A percentile compares a stretch with the other conserved stretches of the same genome.
Conservation (phyloP, 345 rosid genomes). For the Syzygium aqueum region DNA sequence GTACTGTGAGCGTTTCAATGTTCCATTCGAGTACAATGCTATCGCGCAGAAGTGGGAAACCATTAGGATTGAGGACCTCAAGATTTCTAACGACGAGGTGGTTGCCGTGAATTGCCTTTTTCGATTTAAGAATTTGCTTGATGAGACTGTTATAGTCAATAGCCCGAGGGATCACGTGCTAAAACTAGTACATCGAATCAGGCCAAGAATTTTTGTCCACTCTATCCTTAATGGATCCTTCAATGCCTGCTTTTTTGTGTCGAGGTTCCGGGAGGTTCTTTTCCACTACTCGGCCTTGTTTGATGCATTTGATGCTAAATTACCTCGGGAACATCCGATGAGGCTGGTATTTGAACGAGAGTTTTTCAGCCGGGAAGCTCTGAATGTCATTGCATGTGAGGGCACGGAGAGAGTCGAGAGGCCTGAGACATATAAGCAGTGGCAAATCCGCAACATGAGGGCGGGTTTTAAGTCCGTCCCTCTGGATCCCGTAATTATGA, state of each 20-base stretch:
- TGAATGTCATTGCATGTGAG: conserved; percentile 34
- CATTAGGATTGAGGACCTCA: conserved; percentile 23
- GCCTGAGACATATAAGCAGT: conserved; percentile 41
- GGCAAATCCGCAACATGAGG: conserved; percentile 27
- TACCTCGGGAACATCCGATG: conserved; percentile 21
- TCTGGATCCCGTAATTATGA: conserved; percentile 14
- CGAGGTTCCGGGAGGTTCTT: conserved; percentile 37
- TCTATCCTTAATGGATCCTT: conserved; percentile 18
- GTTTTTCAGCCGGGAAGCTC: conserved; percentile 22
- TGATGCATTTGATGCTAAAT: conserved; percentile 20
- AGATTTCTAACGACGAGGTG: conserved; percentile 19
- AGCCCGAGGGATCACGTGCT: conserved; percentile 29
- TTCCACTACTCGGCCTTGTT: conserved; percentile 29
- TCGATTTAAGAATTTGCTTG: conserved; percentile 28
- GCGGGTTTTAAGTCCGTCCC: conserved; percentile 34
- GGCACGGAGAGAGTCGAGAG: conserved; percentile 29
- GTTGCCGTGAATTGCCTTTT: conserved; percentile 29
- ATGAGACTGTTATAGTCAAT: conserved; percentile 26
- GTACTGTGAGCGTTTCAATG: conserved; percentile 29
- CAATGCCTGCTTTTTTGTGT: conserved; percentile 29
- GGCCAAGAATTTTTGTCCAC: conserved; percentile 22
- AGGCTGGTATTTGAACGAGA: conserved; percentile 22
- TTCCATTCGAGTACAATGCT: conserved; percentile 33
- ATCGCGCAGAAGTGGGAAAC: conserved; percentile 31
- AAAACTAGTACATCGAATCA: conserved; percentile 19